Evolutionary conservation across 2,329 filamentous ascomycete species (phyloP), one percentile per base, ranked within the genome.

Genomic region (Paecilomyces sp.): DNA sequence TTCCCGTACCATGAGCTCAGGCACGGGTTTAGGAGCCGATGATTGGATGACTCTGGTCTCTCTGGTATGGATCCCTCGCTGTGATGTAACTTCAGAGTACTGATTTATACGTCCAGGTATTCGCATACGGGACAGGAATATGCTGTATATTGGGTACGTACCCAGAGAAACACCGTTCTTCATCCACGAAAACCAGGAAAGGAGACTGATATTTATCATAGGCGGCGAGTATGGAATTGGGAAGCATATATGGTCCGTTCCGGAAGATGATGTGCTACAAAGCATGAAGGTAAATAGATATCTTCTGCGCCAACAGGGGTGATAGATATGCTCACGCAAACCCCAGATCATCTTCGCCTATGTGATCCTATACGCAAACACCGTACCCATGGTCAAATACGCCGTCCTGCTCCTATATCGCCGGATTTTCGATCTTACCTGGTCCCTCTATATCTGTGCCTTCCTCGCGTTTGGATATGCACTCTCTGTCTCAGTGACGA

Each of bases 381-480:
- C 65, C 3, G 67, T 72, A 18, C 67, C 68, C 9, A 67, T 69
- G 22, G 73, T 69, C 6, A 72, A 72, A 57, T 57, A 68, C 36
- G 72, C 70, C 28, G 72, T 74, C 18, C 53, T 73, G 6, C 56
- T 73, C 22, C 69, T 73, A 60, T 74, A 74, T 53, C 66, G 66
- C 24, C 68, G 70, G 9, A 59, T 74, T 8, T 73, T 74, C 57
- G 64, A 70, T 28, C 62, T 69, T n/a, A 66, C 63, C 3, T 64
- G 63, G n/a, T 59, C 65, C 54, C 65, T 70, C 47, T 64, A 67
- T 15, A 60, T 68, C 30, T 62, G 63, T 15, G 61, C 70, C 22
- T 66, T 60, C 54, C 62, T 72, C n/a, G 64, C 65, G 8, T 18
- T 65, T 8, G 62, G 62, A 22, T 73, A 73, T 52, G 63, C 67